A percentile compares a stretch with the other conserved stretches of the same genome.
phyloP scores from a whole-genome alignment of 306 rosid species.

The Fagus sylvatica region DNA sequence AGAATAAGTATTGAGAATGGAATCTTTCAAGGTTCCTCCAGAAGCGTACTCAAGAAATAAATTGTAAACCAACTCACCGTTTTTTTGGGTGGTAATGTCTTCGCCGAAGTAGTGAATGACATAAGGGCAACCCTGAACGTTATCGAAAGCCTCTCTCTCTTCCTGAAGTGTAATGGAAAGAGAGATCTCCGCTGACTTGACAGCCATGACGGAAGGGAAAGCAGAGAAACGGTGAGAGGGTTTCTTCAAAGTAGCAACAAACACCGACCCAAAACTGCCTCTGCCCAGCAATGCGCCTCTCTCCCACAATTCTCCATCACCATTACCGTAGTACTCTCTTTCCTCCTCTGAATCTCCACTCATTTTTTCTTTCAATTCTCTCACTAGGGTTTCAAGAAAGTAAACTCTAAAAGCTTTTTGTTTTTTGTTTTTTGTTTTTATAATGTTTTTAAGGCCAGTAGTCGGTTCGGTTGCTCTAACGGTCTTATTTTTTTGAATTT shows the following conservation, averaged over 20 bases:
- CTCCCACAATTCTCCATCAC: not conserved
- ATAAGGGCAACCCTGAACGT: constrained; percentile 12
- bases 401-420: too few species aligned
- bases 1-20: not conserved
- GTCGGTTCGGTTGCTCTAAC: too few species aligned
- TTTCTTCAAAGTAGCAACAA: constrained; percentile 22
- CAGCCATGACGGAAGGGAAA: constrained; percentile 23
- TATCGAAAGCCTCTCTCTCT: constrained; percentile 18
- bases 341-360: not conserved
- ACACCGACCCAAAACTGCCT: constrained; percentile 35
- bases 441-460: too few species aligned
- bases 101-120: constrained; percentile 15
- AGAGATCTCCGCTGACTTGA: constrained; percentile 26
- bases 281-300: constrained; percentile 14
- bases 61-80: constrained; percentile 24
- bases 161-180: constrained; percentile 13
- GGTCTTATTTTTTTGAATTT: too few species aligned
- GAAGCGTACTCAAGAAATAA: constrained; percentile 26
- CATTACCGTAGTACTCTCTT: not conserved
- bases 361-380: not conserved
- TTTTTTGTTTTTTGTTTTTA: too few species aligned
- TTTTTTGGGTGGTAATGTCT: constrained; percentile 3
- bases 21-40: constrained; percentile 21
- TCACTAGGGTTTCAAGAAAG: too few species aligned
- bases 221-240: not conserved